These are phyloP conservation scores for Conticribra guillardii DNA, from an alignment of 108 stramenopile genomes.

Conservation along the genomic window DNA sequence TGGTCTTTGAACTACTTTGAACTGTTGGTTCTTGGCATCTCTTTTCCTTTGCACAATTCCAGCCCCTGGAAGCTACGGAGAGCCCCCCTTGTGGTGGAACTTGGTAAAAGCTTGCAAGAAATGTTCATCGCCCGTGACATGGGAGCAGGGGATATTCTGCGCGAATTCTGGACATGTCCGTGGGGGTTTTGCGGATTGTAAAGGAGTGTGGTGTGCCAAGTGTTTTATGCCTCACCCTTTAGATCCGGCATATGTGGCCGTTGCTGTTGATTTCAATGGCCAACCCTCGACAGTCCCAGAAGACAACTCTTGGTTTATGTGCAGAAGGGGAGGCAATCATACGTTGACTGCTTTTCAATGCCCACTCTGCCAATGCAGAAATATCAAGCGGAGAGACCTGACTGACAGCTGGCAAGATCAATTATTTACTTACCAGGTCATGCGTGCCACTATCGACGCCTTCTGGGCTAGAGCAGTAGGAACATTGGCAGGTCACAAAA, in stretches of 20 bases:
- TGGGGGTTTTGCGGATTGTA: too few species aligned
- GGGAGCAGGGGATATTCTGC: too few species aligned
- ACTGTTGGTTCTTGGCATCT: too few species aligned
- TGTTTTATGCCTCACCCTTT: constrained; percentile 3
- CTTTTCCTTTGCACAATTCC: background rate
- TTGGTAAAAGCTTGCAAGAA: background rate
- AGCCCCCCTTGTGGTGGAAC: background rate
- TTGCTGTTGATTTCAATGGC: background rate
- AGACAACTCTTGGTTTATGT: too few species aligned
- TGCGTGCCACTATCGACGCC: constrained; percentile 7
- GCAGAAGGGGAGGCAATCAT: too few species aligned
- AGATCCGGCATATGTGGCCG: background rate
- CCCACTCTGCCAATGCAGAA: too few species aligned
- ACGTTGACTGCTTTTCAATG: too few species aligned
- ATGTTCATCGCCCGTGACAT: too few species aligned
- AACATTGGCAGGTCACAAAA: background rate
- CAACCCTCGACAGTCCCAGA: too few species aligned
- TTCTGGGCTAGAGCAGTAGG: constrained; percentile 1
- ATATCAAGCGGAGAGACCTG: background rate
- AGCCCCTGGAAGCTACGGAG: background rate
- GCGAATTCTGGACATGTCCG: too few species aligned
- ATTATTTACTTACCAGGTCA: background rate
- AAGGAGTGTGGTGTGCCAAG: constrained; percentile 13
- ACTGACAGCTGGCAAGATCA: background rate
- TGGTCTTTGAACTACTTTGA: too few species aligned